phyloP scores from a whole-genome alignment of 495 filamentous ascomycete genomes.

The Penicillium nucicola region DNA sequence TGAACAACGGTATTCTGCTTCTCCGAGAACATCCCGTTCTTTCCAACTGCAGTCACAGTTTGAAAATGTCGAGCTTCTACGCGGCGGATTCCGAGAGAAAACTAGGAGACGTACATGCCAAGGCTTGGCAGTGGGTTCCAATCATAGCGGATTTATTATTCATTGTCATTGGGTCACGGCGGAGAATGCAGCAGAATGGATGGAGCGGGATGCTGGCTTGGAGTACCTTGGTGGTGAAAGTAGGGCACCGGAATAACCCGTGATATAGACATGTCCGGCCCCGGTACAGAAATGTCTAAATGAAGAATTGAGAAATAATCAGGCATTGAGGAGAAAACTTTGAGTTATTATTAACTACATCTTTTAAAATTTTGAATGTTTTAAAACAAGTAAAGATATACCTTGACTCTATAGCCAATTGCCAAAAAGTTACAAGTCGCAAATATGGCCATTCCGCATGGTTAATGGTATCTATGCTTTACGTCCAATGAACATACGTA shows the following conservation, averaged over 20 bases:
- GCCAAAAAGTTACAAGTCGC: too few relatives aligned
- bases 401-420: too few relatives aligned
- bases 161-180: background rate
- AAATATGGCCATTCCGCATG: too few relatives aligned
- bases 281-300: too few relatives aligned
- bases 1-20: constrained; percentile 11
- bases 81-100: background rate
- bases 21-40: background rate
- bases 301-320: too few relatives aligned
- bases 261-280: too few relatives aligned
- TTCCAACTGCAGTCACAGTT: background rate
- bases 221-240: background rate
- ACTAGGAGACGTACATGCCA: constrained; percentile 2
- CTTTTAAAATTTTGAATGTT: too few relatives aligned
- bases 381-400: too few relatives aligned
- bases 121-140: constrained; percentile 2
- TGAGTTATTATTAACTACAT: too few relatives aligned
- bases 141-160: background rate
- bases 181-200: background rate
- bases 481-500: too few relatives aligned
- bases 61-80: background rate
- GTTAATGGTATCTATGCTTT: too few relatives aligned
- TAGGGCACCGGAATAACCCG: background rate
- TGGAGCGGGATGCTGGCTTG: background rate
- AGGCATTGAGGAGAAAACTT: too few relatives aligned